A percentile compares a stretch with the other conserved stretches of the same genome.
Conservation (phyloP, 305 asterid genomes). For the Fraxinus baroniana region DNA sequence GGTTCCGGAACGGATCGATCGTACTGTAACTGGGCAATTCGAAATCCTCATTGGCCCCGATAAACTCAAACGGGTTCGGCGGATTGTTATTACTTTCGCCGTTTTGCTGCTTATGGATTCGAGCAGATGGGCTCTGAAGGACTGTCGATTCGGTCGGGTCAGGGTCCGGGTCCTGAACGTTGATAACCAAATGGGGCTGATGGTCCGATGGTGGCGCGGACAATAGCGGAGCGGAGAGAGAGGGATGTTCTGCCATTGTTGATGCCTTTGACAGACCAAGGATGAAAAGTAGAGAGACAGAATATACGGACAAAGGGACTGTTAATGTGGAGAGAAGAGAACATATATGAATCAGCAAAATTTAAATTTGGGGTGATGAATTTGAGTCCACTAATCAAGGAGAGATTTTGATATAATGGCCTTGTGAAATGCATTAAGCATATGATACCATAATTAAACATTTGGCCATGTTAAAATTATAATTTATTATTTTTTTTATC, state of each 20-base stretch:
- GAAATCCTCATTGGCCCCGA: conserved; percentile 56
- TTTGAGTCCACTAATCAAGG: background rate
- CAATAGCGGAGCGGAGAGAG: conserved; percentile 67
- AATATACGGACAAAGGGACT: background rate
- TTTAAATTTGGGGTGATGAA: background rate
- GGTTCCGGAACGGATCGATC: conserved; percentile 78
- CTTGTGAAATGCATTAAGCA: background rate
- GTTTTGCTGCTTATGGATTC: conserved; percentile 21
- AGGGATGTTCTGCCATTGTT: conserved; percentile 45
- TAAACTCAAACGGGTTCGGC: conserved; percentile 50
- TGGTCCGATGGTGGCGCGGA: conserved; percentile 26
- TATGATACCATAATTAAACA: no score
- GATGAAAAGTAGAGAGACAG: conserved; percentile 16
- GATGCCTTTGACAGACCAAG: conserved; percentile 5
- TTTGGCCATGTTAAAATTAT: no score
- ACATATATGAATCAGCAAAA: background rate
- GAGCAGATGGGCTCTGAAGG: conserved; percentile 6
- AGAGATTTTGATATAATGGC: background rate
- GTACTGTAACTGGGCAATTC: conserved; percentile 64
- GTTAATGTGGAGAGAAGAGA: background rate
- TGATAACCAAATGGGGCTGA: conserved; percentile 51
- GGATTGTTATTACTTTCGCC: conserved; percentile 10
- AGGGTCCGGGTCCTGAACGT: conserved; percentile 41
- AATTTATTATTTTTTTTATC: no score
- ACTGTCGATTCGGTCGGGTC: conserved; percentile 24